Conservation (phyloP, 2,329 filamentous ascomycete species). For the Xylaria multiplex region DNA sequence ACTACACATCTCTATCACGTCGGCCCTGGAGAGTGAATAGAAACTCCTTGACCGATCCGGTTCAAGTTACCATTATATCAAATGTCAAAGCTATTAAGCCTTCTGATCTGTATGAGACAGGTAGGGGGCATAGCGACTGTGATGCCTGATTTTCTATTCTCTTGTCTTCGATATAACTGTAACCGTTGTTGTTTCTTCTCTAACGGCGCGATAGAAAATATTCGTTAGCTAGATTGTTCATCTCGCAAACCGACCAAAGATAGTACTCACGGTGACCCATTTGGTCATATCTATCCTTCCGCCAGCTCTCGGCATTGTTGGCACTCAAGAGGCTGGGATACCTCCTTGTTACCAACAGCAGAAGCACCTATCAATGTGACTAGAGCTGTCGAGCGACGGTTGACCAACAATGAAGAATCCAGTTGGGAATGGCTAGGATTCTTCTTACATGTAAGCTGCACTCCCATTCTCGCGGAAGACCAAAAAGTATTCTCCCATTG, state of each 20-base stretch:
- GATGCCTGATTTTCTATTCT: background rate
- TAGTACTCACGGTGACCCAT: background rate
- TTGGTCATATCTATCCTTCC: background rate
- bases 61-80: background rate
- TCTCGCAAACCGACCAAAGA: too few relatives aligned
- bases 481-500: constrained; percentile 9
- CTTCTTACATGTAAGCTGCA: background rate
- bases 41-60: too few relatives aligned
- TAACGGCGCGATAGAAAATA: background rate
- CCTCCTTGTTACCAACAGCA: background rate
- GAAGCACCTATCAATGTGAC: background rate
- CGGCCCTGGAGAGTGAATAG: background rate
- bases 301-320: background rate
- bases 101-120: background rate
- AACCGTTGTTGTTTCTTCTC: background rate
- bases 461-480: background rate
- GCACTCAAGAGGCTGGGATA: constrained; percentile 4
- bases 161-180: too few relatives aligned
- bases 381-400: background rate
- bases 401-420: background rate
- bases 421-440: background rate
- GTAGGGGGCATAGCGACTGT: background rate
- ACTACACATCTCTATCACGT: background rate
- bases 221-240: background rate
- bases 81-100: background rate